Evolutionary conservation across 441 rosid species (phyloP), one percentile per base, ranked within the genome.

Genomic region (Pelargonium myrrhifolium): DNA sequence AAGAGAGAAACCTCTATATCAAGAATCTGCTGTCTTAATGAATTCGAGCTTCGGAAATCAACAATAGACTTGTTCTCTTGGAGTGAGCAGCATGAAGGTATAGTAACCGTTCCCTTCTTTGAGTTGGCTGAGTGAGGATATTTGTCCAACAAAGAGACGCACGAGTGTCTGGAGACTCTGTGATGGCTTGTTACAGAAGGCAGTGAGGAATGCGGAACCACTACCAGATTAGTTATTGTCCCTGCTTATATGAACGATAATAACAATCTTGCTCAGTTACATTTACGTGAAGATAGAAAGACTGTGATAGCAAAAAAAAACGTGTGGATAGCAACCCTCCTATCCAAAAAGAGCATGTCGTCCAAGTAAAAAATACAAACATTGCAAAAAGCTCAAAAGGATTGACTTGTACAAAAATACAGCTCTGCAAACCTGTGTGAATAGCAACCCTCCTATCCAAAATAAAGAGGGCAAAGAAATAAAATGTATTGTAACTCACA

Each of bases 1-100:
- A 58, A 22, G 42, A 40, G 24, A 71, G 42, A 67, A 62, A 79
- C 88, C 89, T 82, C 72, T 66, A 82, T 75, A 65, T 81, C 82
- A 43, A 69, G 47, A 68, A 75, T 66, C 12, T 78, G 74, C 53
- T 8, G 77, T 28, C 71, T 63, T 65, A 74, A 14, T 47, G 77
- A 76, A 69, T 24, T 68, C 59, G 65, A 68, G 69, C 72, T 68
- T 24, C 6, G 65, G 61, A 74, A 26, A 53, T 67, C 56, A 11
- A 14, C 14, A 11, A 73, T 45, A 51, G 65, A 53, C 31, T 53
- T 70, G 51, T 45, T 40, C 5, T 71, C 75, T 66, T 74, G 22
- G 56, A 17, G 68, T 62, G 47, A 56, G 62, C 65, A 68, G 47
- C 66, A 66, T 4, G 74, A 51, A 12, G 63, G 80, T 20, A 76